Evolutionary conservation across 192 early-diverging fungal genomes (phyloP).

Genomic region (Geranomyces variabilis): DNA sequence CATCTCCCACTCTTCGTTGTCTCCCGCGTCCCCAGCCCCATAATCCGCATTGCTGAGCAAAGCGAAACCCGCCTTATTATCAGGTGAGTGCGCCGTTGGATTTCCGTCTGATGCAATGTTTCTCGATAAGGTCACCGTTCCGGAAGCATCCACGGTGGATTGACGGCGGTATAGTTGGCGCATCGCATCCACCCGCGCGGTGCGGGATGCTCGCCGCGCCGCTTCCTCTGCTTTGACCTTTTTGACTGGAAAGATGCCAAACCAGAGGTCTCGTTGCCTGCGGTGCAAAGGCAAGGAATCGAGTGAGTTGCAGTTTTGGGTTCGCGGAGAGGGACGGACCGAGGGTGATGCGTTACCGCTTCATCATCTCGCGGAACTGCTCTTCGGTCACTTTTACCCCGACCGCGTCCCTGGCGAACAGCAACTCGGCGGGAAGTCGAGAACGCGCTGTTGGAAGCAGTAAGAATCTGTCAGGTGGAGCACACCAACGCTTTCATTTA

Average conservation of each 20-base stretch:
- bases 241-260: conserved; percentile 34
- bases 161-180: conserved; percentile 8
- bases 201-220: background rate
- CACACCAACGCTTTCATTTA: background rate
- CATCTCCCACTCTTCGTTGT: conserved; percentile 43
- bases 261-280: conserved; percentile 44
- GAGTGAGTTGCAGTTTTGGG: background rate
- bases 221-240: background rate
- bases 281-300: background rate
- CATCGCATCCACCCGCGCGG: conserved; percentile 21
- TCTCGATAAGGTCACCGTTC: background rate
- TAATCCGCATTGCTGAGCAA: background rate
- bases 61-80: background rate
- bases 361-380: conserved; percentile 42
- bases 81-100: background rate
- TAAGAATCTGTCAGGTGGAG: background rate
- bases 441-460: background rate
- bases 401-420: conserved; percentile 31
- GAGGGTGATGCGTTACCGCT: conserved; percentile 32
- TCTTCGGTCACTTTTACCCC: conserved; percentile 30
- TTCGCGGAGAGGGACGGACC: too few species aligned
- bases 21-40: background rate
- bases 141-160: background rate
- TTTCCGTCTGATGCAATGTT: background rate
- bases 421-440: conserved; percentile 17